Percentiles rank a stretch among this genome's conserved stretches.
phyloP scores from a whole-genome alignment of 805 yeast genomes.

The Kodamaea jinghongensis region DNA sequence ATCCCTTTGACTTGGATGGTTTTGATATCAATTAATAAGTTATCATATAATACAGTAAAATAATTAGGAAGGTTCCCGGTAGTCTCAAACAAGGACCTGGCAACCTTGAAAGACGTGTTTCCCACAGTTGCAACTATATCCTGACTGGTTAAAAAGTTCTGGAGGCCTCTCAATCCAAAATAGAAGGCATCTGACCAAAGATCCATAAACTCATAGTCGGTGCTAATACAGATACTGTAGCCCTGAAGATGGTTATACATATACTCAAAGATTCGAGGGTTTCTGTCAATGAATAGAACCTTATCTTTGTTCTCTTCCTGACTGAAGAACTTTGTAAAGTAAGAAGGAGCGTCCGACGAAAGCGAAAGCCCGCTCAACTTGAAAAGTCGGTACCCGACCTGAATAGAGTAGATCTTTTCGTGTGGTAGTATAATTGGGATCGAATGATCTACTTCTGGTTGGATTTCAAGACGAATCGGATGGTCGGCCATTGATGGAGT shows the following conservation, averaged over 20 bases:
- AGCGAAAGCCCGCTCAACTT: conserved; percentile 79
- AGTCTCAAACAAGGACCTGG: conserved; percentile 49
- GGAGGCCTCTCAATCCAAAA: conserved; percentile 61
- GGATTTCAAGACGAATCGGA: conserved; percentile 5
- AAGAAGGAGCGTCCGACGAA: conserved; percentile 84
- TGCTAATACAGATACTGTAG: conserved; percentile 58
- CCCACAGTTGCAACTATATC: conserved; percentile 62
- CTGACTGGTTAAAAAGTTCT: conserved; percentile 46
- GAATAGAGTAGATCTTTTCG: conserved; percentile 64
- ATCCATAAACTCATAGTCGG: conserved; percentile 60
- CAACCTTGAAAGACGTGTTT: conserved; percentile 54
- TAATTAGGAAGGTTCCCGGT: conserved; percentile 78
- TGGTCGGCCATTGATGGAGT: conserved; percentile 5
- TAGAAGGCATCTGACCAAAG: conserved; percentile 70
- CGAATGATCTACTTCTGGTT: conserved; percentile 34
- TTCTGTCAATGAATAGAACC: conserved; percentile 67
- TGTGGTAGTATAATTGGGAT: conserved; percentile 63
- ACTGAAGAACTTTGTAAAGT: conserved; percentile 71
- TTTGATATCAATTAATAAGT: conserved; percentile 44
- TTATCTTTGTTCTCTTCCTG: conserved; percentile 36
- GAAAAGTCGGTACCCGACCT: conserved; percentile 64
- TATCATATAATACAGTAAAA: conserved; percentile 60
- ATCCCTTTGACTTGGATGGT: conserved; percentile 41
- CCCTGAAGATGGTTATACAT: conserved; percentile 80
- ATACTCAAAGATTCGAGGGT: conserved; percentile 62